Evolutionary conservation across 2,329 filamentous ascomycete genomes (phyloP), one percentile per base, ranked within the genome.

Genomic region (Dactylonectria macrodidyma): DNA sequence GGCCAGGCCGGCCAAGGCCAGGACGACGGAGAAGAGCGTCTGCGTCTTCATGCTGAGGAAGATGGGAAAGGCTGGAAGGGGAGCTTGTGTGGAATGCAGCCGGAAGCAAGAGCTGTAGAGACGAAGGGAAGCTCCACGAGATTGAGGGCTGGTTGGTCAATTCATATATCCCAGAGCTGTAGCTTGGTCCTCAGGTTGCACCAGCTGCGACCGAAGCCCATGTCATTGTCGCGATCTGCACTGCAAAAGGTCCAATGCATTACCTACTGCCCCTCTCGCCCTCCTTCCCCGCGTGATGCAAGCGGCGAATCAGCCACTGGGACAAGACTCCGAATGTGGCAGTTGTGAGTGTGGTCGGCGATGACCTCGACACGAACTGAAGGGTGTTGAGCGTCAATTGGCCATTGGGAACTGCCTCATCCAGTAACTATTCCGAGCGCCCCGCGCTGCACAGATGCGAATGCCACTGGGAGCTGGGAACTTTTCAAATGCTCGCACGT

Each of bases 1-100:
- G 65, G 65, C 73, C 47, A 77, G 58, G 16, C 68, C 68, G 6
- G 74, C 77, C 68, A 79, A 41, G 55, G 76, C 67, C 54, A 76
- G 58, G 63, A 75, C 69, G 52, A 76, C 65, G 34, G 72, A 67
- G 24, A 75, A 65, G 66, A 44, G 41, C 7, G 41, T n/a, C 14
- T 44, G 14, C 7, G 68, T 67, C 69, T 67, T 75, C 76, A 78
- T 78, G 55, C 56, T 75, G 68, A 30, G 26, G 26, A 7, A 30
- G 41, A 33, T 34, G 19, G 52, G 30, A 34, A 59, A 41, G 8
- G 41, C 30, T 22, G 38, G 19, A 44, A 50, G 9, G 12, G 50
- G 24, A 38, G 62, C 36, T 44, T 36, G 38, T 19, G 47, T 24
- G n/a, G 44, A 47, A 59, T 51, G 48, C 54, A 56, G 30, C 60